These are phyloP conservation scores for Lavandula angustifolia DNA, from an alignment of 257 asterid genomes.

Conservation along the genomic window DNA sequence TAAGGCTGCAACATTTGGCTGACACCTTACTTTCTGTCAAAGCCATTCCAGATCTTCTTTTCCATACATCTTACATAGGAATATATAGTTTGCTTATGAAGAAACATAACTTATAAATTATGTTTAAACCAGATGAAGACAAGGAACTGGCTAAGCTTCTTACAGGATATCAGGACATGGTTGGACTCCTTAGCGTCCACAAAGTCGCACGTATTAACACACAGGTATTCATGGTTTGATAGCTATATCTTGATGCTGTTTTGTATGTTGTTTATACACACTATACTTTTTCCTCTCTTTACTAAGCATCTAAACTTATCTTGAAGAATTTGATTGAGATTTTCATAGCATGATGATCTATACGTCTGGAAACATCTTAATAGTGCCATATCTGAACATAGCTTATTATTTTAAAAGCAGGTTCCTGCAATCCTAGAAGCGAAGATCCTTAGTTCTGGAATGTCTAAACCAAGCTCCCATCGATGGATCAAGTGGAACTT, in stretches of 20 bases:
- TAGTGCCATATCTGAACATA: no score
- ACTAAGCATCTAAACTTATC: neutral
- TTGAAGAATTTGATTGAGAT: neutral
- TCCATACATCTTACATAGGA: neutral
- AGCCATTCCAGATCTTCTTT: slow-evolving; percentile 77
- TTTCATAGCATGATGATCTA: neutral
- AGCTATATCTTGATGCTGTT: neutral
- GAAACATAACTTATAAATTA: slow-evolving; percentile 23
- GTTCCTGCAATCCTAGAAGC: slow-evolving; percentile 78
- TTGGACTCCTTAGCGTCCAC: slow-evolving; percentile 87
- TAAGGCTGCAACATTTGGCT: slow-evolving; percentile 94
- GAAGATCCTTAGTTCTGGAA: slow-evolving; percentile 67
- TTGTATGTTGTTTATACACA: neutral
- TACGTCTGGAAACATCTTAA: no score
- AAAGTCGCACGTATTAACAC: slow-evolving; percentile 91
- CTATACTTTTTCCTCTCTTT: neutral
- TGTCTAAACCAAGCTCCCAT: slow-evolving; percentile 95
- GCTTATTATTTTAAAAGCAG: slow-evolving; percentile 40
- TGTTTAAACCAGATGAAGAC: slow-evolving; percentile 74
- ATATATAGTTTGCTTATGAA: neutral
- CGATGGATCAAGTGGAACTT: slow-evolving; percentile 84
- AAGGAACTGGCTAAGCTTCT: slow-evolving; percentile 92
- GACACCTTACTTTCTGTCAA: slow-evolving; percentile 83
- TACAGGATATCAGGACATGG: slow-evolving; percentile 95
- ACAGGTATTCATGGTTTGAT: slow-evolving; percentile 53